Evolutionary conservation across 129 eudicot genomes (phyloP), one percentile per base, ranked within the genome.

Genomic region (Rutidosis leptorrhynchoides): DNA sequence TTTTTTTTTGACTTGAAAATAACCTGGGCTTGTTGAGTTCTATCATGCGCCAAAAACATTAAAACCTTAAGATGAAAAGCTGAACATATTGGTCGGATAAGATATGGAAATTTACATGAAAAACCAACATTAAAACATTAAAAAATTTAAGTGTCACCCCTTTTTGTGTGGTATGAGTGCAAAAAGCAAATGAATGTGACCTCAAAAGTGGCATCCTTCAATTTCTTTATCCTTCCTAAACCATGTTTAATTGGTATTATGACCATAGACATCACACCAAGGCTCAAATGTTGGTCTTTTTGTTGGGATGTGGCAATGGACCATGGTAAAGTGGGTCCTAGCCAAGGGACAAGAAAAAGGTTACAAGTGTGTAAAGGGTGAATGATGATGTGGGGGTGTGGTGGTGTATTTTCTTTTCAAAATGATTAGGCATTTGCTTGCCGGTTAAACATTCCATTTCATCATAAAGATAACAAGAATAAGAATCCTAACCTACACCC

Each of bases 321-420:
- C 78, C 78, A 64, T 54, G 71, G 24, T 25, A 65, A 73, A 25
- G 71, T 64, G 78, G 64, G 71, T 65, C 73, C 53, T 14, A 65
- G 19, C 61, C 61, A 29, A 67, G 52, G n/a, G 78, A 64, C 73
- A 66, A 45, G 53, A 65, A 67, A 66, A 67, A n/a, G 53, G 68
- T 17, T 74, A 24, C 63, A 67, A 58, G 79, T 58, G 79, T 67
- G 79, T 74, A 74, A 74, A 74, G 74, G 56, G 79, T 30, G 55
- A 46, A 67, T 74, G 79, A 74, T 74, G 68, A 74, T 74, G 79
- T 58, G 68, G 65, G 79, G 48, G 23, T 57, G 65, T 69, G 64
- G 76, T 72, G 51, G 37, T 62, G 71, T 51, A 58, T 54, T 73
- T 73, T 20, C 52, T 48, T 46, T 60, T 60, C 68, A 46, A 71